Percentiles rank a stretch among this genome's conserved stretches.
These are phyloP conservation scores for Calonectria fujianensis DNA, from an alignment of 2,329 filamentous ascomycete species.

Conservation along the genomic window DNA sequence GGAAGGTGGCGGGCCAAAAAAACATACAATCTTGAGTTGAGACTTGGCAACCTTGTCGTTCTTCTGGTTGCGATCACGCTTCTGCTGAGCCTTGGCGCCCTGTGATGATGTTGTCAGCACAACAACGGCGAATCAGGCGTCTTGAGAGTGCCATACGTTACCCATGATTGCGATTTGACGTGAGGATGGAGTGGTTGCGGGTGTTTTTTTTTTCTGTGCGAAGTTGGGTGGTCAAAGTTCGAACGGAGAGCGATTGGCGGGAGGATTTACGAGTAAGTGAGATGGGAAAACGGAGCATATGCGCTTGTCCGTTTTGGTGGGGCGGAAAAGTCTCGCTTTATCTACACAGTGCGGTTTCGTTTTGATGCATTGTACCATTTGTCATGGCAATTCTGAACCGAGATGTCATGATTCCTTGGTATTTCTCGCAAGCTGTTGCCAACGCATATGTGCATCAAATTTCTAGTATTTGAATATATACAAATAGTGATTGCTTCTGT, in stretches of 20 bases:
- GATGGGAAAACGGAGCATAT: constrained; percentile 38
- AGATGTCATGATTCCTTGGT: constrained; percentile 22
- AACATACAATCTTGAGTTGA: constrained; percentile 79
- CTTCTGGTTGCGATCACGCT: constrained; percentile 83
- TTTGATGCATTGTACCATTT: background rate
- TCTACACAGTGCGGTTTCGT: constrained; percentile 18
- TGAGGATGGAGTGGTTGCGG: constrained; percentile 34
- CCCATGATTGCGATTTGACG: constrained; percentile 56
- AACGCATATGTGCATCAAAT: background rate
- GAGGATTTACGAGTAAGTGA: constrained; percentile 33
- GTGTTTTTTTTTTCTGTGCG: constrained; percentile 41
- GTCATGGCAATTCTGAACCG: constrained; percentile 5
- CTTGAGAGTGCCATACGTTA: constrained; percentile 56
- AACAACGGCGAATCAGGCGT: constrained; percentile 21
- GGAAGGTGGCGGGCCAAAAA: background rate
- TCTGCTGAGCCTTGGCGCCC: constrained; percentile 81
- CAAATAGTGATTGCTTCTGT: too few species aligned
- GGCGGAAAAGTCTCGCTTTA: constrained; percentile 27
- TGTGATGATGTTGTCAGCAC: constrained; percentile 56
- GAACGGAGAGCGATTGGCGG: constrained; percentile 37
- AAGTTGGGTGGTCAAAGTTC: constrained; percentile 43
- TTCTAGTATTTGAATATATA: background rate
- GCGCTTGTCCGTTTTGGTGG: constrained; percentile 22
- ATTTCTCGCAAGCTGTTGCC: background rate
- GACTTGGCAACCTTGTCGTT: constrained; percentile 76